A percentile compares a stretch with the other conserved stretches of the same genome.
phyloP scores from a whole-genome alignment of 441 rosid species.

The Manihot esculenta region DNA sequence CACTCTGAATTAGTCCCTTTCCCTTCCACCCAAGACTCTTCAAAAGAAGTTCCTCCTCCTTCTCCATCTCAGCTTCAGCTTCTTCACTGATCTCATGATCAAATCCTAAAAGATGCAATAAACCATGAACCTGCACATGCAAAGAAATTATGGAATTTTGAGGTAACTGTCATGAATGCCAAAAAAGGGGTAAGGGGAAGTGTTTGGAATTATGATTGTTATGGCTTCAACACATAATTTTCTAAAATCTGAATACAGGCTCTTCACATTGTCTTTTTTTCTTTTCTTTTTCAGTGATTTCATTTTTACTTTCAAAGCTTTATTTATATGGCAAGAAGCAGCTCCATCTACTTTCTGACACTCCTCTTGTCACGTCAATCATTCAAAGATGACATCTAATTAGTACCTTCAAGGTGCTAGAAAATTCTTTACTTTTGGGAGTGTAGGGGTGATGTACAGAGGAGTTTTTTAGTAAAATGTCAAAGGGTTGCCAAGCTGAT shows the following conservation, averaged over 20 bases:
- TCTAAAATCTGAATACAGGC: too few species aligned
- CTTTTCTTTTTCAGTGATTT: neutral
- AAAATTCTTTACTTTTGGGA: neutral
- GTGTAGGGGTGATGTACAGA: too few species aligned
- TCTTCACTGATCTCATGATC: constrained; percentile 92
- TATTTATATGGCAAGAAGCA: neutral
- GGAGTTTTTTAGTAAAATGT: neutral
- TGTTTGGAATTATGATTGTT: neutral
- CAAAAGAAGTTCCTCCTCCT: constrained; percentile 70
- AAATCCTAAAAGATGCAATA: constrained; percentile 87
- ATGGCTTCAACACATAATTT: neutral
- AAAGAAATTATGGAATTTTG: constrained; percentile 7
- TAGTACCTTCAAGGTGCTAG: neutral
- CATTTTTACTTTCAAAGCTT: too few species aligned
- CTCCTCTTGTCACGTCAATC: constrained; percentile 1
- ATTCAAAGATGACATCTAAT: neutral
- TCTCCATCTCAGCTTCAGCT: constrained; percentile 95
- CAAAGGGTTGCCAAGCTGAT: too few species aligned
- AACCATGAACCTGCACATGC: constrained; percentile 75
- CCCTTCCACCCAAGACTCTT: constrained; percentile 92
- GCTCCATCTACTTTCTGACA: neutral
- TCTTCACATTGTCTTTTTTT: neutral
- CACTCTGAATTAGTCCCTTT: constrained; percentile 88
- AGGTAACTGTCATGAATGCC: neutral
- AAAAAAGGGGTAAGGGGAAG: neutral